A percentile compares a stretch with the other conserved stretches of the same genome.
These are phyloP conservation scores for Otatea glauca DNA, from an alignment of 176 grass and related monocot genomes.

Conservation along the genomic window DNA sequence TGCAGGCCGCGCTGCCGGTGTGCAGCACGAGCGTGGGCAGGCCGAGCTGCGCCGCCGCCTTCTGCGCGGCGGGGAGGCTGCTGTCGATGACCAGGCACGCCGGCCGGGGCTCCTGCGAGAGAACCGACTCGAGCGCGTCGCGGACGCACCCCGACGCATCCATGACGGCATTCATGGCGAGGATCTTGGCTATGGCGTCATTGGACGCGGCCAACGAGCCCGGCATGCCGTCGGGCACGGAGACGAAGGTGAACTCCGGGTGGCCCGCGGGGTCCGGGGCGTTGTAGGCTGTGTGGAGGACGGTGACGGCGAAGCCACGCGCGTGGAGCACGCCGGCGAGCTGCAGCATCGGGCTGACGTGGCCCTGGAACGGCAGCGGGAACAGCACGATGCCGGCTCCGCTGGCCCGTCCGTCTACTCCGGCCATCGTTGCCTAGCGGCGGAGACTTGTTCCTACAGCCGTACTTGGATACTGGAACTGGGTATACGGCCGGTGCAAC, in stretches of 20 bases:
- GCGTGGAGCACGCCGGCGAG: constrained; percentile 33
- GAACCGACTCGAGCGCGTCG: constrained; percentile 7
- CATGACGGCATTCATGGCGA: constrained; percentile 37
- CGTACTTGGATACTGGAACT: too few species aligned
- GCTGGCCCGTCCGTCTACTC: background rate
- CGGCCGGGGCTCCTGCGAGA: background rate
- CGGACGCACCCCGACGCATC: constrained; percentile 23
- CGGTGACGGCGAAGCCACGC: constrained; percentile 39
- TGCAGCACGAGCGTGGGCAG: constrained; percentile 30
- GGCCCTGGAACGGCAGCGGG: constrained; percentile 54
- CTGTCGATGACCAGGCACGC: constrained; percentile 32
- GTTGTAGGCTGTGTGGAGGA: constrained; percentile 50
- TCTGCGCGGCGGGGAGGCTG: background rate
- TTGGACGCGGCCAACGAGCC: background rate
- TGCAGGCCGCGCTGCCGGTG: constrained; percentile 26
- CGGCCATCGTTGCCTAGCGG: background rate
- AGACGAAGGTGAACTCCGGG: constrained; percentile 33
- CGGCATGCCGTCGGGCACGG: background rate
- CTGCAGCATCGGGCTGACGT: constrained; percentile 48
- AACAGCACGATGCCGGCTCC: constrained; percentile 30
- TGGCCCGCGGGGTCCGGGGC: background rate
- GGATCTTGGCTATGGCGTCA: constrained; percentile 2
- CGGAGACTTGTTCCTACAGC: background rate
- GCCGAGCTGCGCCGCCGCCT: background rate
- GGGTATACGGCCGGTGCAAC: too few species aligned